phyloP scores from a whole-genome alignment of 2,329 filamentous ascomycete species.

The Penicillium vulpinum region DNA sequence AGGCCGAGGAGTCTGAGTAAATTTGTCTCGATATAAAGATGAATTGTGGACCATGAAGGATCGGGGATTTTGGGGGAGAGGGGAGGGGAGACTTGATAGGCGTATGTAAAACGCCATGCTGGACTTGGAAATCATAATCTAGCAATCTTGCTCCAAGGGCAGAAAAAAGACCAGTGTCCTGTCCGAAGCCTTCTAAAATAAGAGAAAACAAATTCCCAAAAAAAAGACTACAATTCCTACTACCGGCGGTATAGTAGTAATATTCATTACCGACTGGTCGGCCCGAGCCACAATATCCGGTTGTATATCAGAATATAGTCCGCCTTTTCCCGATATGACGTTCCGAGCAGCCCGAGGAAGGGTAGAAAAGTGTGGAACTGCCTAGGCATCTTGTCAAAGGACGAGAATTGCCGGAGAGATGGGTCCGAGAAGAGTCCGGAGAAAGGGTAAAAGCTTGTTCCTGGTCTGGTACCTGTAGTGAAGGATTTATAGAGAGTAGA shows the following conservation, averaged over 20 bases:
- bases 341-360: conserved; percentile 20
- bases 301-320: conserved; percentile 6
- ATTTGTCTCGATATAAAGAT: conserved; percentile 11
- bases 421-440: no score
- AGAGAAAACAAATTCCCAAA: conserved; percentile 9
- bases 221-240: conserved; percentile 11
- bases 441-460: background rate
- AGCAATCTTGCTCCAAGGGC: conserved; percentile 24
- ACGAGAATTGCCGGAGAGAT: conserved; percentile 31
- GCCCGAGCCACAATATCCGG: conserved; percentile 22
- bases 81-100: conserved; percentile 1
- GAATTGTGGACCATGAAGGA: conserved; percentile 6
- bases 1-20: conserved; percentile 55
- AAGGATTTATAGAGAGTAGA: background rate
- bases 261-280: conserved; percentile 24
- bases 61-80: background rate
- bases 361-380: conserved; percentile 4
- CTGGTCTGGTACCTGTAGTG: background rate
- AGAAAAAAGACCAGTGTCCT: conserved; percentile 6
- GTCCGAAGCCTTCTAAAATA: background rate
- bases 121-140: conserved; percentile 33
- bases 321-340: conserved; percentile 38
- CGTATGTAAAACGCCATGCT: conserved; percentile 24
- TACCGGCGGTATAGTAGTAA: background rate
- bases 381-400: background rate